These are phyloP conservation scores for Inonotus hispidus DNA, from an alignment of 1,284 basidiomycete genomes.

Conservation along the genomic window DNA sequence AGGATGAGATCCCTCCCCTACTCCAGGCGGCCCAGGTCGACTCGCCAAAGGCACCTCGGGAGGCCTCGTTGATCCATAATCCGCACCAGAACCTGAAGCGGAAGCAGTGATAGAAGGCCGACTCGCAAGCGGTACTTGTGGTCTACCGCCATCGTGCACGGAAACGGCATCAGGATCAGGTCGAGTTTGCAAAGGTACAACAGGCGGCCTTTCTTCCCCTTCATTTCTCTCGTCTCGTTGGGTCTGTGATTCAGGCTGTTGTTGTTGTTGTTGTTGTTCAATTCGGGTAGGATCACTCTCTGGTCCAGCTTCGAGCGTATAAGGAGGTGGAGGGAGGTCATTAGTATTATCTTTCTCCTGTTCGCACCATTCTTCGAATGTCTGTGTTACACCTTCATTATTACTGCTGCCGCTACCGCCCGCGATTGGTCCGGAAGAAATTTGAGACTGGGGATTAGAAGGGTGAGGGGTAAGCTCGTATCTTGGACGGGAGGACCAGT, in stretches of 20 bases:
- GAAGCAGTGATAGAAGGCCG: not conserved
- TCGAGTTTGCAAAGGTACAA: not conserved
- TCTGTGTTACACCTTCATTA: constrained; percentile 21
- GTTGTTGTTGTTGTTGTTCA: too few species aligned
- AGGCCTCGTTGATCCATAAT: too few species aligned
- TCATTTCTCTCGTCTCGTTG: not conserved
- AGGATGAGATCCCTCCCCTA: not conserved
- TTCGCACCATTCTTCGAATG: constrained; percentile 46
- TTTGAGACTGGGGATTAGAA: too few species aligned
- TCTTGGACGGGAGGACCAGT: constrained; percentile 58
- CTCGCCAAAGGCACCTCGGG: too few species aligned
- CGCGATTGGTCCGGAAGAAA: constrained; percentile 30
- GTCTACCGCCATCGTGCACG: not conserved
- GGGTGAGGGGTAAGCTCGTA: constrained; percentile 40
- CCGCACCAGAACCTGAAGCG: too few species aligned
- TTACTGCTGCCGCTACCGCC: constrained; percentile 13
- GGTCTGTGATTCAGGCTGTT: not conserved
- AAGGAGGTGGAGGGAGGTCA: constrained; percentile 64
- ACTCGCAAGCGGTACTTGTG: not conserved
- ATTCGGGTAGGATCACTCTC: not conserved
- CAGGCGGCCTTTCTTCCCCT: not conserved
- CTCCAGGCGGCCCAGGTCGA: not conserved
- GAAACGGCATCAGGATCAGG: not conserved
- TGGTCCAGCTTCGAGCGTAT: constrained; percentile 42
- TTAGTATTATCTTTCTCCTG: constrained; percentile 41